Percentiles rank a stretch among this genome's conserved stretches.
Evolutionary conservation across 805 yeast species (phyloP).

Genomic region (Candida lessepsii): DNA sequence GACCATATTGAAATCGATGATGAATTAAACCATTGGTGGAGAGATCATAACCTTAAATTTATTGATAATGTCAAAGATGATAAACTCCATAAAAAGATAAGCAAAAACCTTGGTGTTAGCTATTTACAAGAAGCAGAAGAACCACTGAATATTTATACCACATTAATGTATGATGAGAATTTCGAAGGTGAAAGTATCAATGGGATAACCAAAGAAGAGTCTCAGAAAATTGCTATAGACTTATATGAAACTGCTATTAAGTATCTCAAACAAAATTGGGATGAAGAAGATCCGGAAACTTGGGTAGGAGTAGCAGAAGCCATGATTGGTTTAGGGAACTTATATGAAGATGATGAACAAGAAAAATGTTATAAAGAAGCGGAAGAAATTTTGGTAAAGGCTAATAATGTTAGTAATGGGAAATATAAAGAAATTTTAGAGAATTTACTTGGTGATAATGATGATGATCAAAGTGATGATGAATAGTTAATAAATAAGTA

Average conservation of each 20-base stretch:
- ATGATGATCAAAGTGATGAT: neutral
- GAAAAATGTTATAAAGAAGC: conserved; percentile 67
- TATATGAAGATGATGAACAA: conserved; percentile 67
- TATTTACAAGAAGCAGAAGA: conserved; percentile 63
- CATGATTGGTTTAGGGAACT: conserved; percentile 72
- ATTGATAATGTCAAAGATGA: conserved; percentile 12
- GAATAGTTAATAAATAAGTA: neutral
- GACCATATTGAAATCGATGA: conserved; percentile 24
- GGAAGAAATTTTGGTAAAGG: conserved; percentile 61
- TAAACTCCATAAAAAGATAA: conserved; percentile 32
- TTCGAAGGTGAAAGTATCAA: conserved; percentile 33
- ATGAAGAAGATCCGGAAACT: conserved; percentile 71
- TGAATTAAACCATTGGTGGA: conserved; percentile 56
- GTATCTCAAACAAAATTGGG: conserved; percentile 57
- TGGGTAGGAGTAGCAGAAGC: conserved; percentile 90
- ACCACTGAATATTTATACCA: conserved; percentile 54
- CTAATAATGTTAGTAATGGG: conserved; percentile 79
- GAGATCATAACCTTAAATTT: conserved; percentile 38
- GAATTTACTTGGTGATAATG: conserved; percentile 32
- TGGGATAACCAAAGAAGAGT: conserved; percentile 38
- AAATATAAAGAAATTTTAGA: conserved; percentile 64
- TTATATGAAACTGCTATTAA: conserved; percentile 53
- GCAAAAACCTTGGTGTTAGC: conserved; percentile 59
- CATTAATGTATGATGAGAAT: conserved; percentile 54
- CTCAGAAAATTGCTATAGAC: conserved; percentile 49